Conservation (phyloP, 1,139 yeast genomes). For the Magnusiomyces paraingens region DNA sequence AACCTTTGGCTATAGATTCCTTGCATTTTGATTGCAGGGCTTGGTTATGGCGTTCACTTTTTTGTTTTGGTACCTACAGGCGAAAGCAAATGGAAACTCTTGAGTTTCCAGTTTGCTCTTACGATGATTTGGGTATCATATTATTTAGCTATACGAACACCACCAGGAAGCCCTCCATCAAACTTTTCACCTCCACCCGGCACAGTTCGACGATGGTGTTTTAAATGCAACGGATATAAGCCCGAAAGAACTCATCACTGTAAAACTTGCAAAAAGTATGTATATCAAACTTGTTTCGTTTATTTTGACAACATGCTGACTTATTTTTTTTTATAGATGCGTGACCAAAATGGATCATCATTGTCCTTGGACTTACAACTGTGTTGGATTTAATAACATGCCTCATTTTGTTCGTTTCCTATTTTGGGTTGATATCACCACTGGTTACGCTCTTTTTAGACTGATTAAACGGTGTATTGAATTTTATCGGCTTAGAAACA, state of each 20-base stretch:
- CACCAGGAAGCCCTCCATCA: slow-evolving; percentile 55
- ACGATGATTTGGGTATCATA: slow-evolving; percentile 69
- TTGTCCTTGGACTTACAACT: slow-evolving; percentile 81
- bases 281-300: neutral
- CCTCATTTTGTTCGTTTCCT: slow-evolving; percentile 82
- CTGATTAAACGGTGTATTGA: slow-evolving; percentile 39
- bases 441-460: slow-evolving; percentile 44
- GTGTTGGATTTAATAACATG: slow-evolving; percentile 72
- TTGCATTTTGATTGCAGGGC: slow-evolving; percentile 45
- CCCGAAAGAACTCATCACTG: slow-evolving; percentile 83
- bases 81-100: slow-evolving; percentile 38
- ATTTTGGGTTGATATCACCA: slow-evolving; percentile 55
- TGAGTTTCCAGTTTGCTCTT: slow-evolving; percentile 45
- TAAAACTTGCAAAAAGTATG: slow-evolving; percentile 36
- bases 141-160: slow-evolving; percentile 47
- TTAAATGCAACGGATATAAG: slow-evolving; percentile 57
- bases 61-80: slow-evolving; percentile 46
- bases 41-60: slow-evolving; percentile 62
- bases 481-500: slow-evolving; percentile 47
- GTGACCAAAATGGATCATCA: slow-evolving; percentile 82
- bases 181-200: slow-evolving; percentile 35
- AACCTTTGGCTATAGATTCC: slow-evolving; percentile 48
- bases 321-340: slow-evolving; percentile 34
- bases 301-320: neutral
- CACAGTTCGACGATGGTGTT: slow-evolving; percentile 57